Evolutionary conservation across 2,329 filamentous ascomycete species (phyloP).

Genomic region (Alternaria triticimaculans): DNA sequence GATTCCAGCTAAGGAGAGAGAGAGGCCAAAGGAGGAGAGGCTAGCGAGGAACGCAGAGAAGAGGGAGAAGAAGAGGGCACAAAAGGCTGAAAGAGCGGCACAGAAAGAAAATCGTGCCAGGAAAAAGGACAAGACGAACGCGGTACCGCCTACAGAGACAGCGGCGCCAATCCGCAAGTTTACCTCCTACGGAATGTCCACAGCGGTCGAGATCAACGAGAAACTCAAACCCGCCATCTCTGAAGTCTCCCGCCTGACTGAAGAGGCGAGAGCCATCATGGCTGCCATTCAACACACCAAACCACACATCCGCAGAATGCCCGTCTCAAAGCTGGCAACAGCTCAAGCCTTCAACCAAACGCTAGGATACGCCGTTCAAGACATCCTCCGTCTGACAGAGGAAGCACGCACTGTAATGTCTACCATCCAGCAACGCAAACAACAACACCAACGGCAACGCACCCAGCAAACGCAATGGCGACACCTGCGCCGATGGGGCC

Average conservation of each 20-base stretch:
- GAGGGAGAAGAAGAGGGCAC: neutral
- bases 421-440: neutral
- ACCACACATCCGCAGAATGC: neutral
- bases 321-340: neutral
- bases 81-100: neutral
- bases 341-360: neutral
- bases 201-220: neutral
- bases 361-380: neutral
- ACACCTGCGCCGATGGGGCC: neutral
- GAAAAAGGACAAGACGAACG: neutral
- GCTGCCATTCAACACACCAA: neutral
- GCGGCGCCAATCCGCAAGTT: neutral
- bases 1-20: neutral
- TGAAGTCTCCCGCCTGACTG: neutral
- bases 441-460: neutral
- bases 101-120: neutral
- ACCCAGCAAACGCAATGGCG: neutral
- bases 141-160: neutral
- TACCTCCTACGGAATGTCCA: neutral
- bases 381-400: neutral
- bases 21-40: neutral
- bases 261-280: neutral
- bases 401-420: neutral
- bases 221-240: neutral
- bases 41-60: neutral